A percentile compares a stretch with the other conserved stretches of the same genome.
Evolutionary conservation across 371 early-diverging fungal genomes (phyloP).

Genomic region (Saksenaea vasiformis): DNA sequence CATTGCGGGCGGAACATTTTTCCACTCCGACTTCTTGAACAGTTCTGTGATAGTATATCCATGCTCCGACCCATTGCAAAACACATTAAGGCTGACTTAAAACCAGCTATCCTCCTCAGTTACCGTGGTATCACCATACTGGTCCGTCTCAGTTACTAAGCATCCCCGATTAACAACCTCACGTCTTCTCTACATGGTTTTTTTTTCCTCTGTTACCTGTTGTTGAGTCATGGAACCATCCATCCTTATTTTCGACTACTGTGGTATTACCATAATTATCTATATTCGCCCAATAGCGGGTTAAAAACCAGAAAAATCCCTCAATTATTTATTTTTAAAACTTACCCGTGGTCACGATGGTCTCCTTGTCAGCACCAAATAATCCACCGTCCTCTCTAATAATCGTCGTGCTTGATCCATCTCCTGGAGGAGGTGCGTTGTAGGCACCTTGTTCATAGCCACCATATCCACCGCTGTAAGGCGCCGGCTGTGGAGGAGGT

Average conservation of each 20-base stretch:
- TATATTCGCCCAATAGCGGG: slow-evolving; percentile 8
- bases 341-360: slow-evolving; percentile 32
- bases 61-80: slow-evolving; percentile 2
- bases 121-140: slow-evolving; percentile 34
- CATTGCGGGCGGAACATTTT: no score
- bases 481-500: slow-evolving; percentile 13
- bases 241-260: slow-evolving; percentile 29
- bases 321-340: not conserved
- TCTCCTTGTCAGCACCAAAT: slow-evolving; percentile 38
- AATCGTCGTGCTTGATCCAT: slow-evolving; percentile 29
- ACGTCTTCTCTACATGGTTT: not conserved
- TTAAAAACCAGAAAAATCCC: slow-evolving; percentile 1
- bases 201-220: slow-evolving; percentile 16
- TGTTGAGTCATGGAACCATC: slow-evolving; percentile 32
- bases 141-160: slow-evolving; percentile 29
- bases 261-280: slow-evolving; percentile 41
- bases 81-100: slow-evolving; percentile 7
- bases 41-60: no score
- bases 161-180: not conserved
- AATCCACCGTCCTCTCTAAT: slow-evolving; percentile 45
- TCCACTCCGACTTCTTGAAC: no score
- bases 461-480: slow-evolving; percentile 1
- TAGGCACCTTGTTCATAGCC: slow-evolving; percentile 11
- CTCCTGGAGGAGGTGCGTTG: slow-evolving; percentile 9
- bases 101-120: slow-evolving; percentile 27